Conservation (phyloP, 2,329 filamentous ascomycete genomes). For the Apiospora sp. region DNA sequence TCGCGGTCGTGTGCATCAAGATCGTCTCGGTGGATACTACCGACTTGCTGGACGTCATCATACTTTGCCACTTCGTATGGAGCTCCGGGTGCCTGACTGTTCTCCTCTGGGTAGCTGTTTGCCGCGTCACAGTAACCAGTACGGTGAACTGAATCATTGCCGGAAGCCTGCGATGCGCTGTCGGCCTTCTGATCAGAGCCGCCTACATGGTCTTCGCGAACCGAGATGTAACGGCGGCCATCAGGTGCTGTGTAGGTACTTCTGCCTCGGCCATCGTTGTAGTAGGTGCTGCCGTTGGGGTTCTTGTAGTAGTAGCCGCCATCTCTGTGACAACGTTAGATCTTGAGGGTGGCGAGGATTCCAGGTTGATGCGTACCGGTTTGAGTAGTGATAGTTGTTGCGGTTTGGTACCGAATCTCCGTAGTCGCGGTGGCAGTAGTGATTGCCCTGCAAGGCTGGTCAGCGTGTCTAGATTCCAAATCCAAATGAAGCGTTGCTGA, state of each 20-base stretch:
- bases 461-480: not conserved
- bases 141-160: not conserved
- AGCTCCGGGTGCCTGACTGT: no score
- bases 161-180: not conserved
- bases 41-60: no score
- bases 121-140: no score
- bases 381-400: conserved; percentile 9
- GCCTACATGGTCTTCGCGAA: not conserved
- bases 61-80: no score
- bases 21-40: no score
- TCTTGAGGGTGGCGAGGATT: not conserved
- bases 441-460: not conserved
- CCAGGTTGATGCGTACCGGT: not conserved
- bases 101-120: no score
- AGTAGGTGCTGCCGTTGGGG: not conserved
- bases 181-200: not conserved
- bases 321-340: not conserved
- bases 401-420: not conserved
- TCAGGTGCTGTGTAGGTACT: not conserved
- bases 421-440: not conserved
- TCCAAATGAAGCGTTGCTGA: not conserved
- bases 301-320: not conserved
- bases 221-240: not conserved
- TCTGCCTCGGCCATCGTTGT: not conserved
- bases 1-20: no score